Percentiles rank a stretch among this genome's conserved stretches.
These are phyloP conservation scores for Triadica sebifera DNA, from an alignment of 345 rosid species.

Conservation along the genomic window DNA sequence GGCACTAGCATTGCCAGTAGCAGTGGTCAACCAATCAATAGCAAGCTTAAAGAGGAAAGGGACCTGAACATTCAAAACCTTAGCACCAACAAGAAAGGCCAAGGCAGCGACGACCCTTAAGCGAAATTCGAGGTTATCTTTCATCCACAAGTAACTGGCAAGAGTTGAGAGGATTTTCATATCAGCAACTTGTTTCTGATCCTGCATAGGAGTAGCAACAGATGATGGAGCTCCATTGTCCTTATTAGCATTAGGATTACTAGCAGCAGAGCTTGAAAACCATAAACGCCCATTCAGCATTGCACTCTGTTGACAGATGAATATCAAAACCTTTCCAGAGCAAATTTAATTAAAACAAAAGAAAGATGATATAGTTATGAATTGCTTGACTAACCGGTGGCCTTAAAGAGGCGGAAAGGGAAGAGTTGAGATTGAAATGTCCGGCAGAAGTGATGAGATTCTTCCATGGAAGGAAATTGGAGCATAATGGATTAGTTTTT, in stretches of 20 bases:
- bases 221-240: conserved; percentile 18
- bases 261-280: conserved; percentile 51
- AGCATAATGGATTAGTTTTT: neutral
- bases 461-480: conserved; percentile 12
- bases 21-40: conserved; percentile 80
- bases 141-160: conserved; percentile 83
- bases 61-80: conserved; percentile 88
- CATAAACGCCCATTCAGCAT: conserved; percentile 33
- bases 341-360: neutral
- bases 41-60: conserved; percentile 93
- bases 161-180: conserved; percentile 76
- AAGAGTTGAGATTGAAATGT: neutral
- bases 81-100: conserved; percentile 85
- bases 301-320: conserved; percentile 28
- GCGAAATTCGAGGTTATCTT: conserved; percentile 78
- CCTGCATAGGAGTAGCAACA: neutral
- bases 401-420: neutral
- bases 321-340: neutral
- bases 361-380: neutral
- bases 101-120: conserved; percentile 74
- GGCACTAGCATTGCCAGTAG: conserved; percentile 50
- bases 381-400: conserved; percentile 15
- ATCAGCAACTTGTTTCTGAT: conserved; percentile 42
- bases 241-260: conserved; percentile 14
- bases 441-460: neutral